phyloP scores from a whole-genome alignment of 352 stramenopile genomes.

The Phytophthora citricola region DNA sequence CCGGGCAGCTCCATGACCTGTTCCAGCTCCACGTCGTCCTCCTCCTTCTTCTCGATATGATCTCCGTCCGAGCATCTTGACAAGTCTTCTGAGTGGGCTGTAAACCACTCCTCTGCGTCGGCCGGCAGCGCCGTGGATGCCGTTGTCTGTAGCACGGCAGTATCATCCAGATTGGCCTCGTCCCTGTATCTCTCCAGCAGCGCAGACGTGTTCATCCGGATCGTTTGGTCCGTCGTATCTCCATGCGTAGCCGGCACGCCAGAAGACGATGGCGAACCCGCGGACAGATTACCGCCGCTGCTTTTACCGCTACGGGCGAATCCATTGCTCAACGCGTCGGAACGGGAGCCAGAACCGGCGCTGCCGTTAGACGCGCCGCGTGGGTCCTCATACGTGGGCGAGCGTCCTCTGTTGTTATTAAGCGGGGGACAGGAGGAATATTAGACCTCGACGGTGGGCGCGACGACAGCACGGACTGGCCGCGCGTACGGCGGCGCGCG shows the following conservation, averaged over 20 bases:
- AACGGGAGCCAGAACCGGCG: slow-evolving; percentile 12
- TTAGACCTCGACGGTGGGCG: slow-evolving; percentile 9
- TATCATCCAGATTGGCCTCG: slow-evolving; percentile 31
- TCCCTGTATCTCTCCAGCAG: slow-evolving; percentile 45
- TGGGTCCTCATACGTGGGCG: slow-evolving; percentile 34
- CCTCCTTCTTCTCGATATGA: slow-evolving; percentile 6
- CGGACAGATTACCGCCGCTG: slow-evolving; percentile 28
- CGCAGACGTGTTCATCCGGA: slow-evolving; percentile 32
- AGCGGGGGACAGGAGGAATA: slow-evolving; percentile 3
- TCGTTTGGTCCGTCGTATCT: slow-evolving; percentile 17
- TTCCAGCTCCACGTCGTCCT: slow-evolving; percentile 21
- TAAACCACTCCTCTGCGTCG: slow-evolving; percentile 45
- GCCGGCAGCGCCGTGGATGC: slow-evolving; percentile 28
- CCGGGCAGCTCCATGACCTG: not conserved
- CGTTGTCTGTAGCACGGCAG: slow-evolving; percentile 28
- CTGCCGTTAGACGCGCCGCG: slow-evolving; percentile 16
- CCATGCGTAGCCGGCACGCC: not conserved
- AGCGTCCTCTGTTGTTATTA: slow-evolving; percentile 3
- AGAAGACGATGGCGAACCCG: slow-evolving; percentile 24
- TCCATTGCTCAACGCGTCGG: slow-evolving; percentile 23
- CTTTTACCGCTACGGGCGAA: slow-evolving; percentile 24
- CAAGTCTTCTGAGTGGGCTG: slow-evolving; percentile 25
- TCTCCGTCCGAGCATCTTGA: slow-evolving; percentile 16
- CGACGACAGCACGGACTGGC: slow-evolving; percentile 23
- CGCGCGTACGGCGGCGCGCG: slow-evolving; percentile 21